Evolutionary conservation across 2,329 filamentous ascomycete genomes (phyloP).

Genomic region (Ramularia endophylla): DNA sequence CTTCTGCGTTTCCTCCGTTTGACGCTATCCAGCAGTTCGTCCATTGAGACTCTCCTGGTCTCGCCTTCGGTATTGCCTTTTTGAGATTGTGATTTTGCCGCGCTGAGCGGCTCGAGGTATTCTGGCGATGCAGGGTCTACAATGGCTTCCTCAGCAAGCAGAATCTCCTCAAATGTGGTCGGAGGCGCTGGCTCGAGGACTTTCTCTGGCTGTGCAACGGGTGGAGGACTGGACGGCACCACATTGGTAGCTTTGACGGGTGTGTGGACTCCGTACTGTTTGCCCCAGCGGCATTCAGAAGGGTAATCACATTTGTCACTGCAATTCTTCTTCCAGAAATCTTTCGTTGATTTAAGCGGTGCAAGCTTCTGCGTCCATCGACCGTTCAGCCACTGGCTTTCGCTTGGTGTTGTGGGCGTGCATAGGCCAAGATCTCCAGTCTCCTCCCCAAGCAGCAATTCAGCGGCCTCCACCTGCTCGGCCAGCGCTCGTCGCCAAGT

Average conservation of each 20-base stretch:
- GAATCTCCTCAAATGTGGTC: conserved; percentile 26
- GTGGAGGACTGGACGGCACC: conserved; percentile 2
- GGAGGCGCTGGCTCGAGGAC: conserved; percentile 5
- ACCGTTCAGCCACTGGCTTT: conserved; percentile 17
- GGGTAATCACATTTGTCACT: conserved; percentile 43
- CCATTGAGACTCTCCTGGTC: conserved; percentile 22
- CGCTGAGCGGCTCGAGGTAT: conserved; percentile 15
- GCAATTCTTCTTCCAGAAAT: conserved; percentile 32
- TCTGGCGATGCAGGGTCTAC: conserved; percentile 8
- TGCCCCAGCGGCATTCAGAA: conserved; percentile 40
- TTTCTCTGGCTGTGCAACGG: not conserved
- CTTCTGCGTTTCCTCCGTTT: conserved; percentile 25
- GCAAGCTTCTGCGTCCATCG: conserved; percentile 12
- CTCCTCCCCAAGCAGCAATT: conserved; percentile 16
- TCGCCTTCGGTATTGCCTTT: conserved; percentile 13
- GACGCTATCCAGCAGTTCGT: conserved; percentile 23
- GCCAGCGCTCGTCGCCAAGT: conserved; percentile 35
- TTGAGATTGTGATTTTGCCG: conserved; percentile 3
- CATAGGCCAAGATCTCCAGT: conserved; percentile 1
- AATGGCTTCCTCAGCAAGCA: conserved; percentile 10
- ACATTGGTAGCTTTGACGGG: conserved; percentile 9
- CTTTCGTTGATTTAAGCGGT: conserved; percentile 1
- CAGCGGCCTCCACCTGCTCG: conserved; percentile 20
- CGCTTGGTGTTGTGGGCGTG: not conserved
- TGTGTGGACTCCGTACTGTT: conserved; percentile 25